Conservation (phyloP, 106 monocot species). For the Posidonia australis region DNA sequence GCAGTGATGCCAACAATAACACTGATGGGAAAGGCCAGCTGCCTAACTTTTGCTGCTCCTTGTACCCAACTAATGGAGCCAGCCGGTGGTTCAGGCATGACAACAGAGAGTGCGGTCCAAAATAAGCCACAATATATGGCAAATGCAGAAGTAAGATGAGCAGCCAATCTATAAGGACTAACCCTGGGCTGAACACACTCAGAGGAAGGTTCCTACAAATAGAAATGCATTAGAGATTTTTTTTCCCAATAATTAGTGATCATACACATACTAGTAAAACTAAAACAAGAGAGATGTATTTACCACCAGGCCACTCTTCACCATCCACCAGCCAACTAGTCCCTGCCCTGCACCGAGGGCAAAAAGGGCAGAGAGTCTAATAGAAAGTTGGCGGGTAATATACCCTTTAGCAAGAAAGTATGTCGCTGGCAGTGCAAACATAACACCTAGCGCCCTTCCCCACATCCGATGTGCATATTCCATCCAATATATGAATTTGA, state of each 20-base stretch:
- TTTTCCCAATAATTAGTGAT: too few relatives aligned
- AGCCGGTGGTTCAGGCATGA: conserved; percentile 88
- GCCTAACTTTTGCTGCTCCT: conserved; percentile 66
- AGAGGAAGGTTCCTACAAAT: conserved; percentile 68
- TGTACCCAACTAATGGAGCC: conserved; percentile 59
- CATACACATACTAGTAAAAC: too few relatives aligned
- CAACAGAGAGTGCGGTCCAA: conserved; percentile 93
- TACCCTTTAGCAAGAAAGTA: conserved; percentile 83
- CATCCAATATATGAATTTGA: conserved; percentile 99
- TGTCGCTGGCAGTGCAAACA: conserved; percentile 72
- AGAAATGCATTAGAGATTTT: not conserved
- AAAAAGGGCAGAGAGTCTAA: conserved; percentile 78
- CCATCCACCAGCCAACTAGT: conserved; percentile 99
- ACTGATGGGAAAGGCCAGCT: conserved; percentile 60
- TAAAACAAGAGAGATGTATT: not conserved
- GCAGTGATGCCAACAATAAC: conserved; percentile 82
- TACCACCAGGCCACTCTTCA: conserved; percentile 96
- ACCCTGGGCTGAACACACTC: conserved; percentile 98
- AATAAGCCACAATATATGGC: conserved; percentile 84
- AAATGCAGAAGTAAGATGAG: conserved; percentile 94
- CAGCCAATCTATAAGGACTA: conserved; percentile 88
- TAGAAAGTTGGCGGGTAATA: conserved; percentile 71
- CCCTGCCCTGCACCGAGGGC: conserved; percentile 88
- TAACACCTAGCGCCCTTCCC: conserved; percentile 86
- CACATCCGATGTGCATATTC: conserved; percentile 99